phyloP scores from a whole-genome alignment of 208 protist species.

The Wallacemonas sp. region DNA sequence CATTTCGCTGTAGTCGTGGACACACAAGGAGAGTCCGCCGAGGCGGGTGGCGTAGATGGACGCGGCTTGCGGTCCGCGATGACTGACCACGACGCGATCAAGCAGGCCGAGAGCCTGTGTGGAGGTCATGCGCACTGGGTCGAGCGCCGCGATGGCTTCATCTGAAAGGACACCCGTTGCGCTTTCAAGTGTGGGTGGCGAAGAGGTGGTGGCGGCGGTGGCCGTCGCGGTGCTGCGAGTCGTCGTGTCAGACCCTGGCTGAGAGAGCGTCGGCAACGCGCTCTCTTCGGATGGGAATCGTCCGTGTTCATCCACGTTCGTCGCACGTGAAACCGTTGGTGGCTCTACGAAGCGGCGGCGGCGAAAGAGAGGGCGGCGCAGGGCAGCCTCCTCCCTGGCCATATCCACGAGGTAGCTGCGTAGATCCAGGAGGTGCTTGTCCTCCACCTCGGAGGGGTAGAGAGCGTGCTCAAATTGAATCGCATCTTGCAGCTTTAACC shows the following conservation, averaged over 20 bases:
- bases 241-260: no score
- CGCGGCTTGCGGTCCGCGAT: conserved; percentile 40
- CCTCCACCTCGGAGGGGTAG: conserved; percentile 70
- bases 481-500: conserved; percentile 36
- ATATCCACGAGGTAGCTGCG: conserved; percentile 77
- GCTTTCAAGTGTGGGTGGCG: not conserved
- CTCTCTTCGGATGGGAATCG: not conserved
- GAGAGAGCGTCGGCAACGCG: not conserved
- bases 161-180: not conserved
- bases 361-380: conserved; percentile 3
- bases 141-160: not conserved
- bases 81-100: conserved; percentile 62
- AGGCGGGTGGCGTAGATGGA: conserved; percentile 68
- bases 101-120: conserved; percentile 69
- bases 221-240: no score
- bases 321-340: conserved; percentile 17
- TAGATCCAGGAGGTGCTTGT: conserved; percentile 86
- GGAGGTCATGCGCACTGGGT: conserved; percentile 27
- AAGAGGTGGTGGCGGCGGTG: conserved; percentile 8
- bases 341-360: conserved; percentile 22
- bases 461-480: conserved; percentile 83
- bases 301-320: not conserved
- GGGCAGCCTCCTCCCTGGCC: conserved; percentile 41
- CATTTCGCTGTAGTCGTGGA: conserved; percentile 77
- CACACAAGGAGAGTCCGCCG: conserved; percentile 62